Evolutionary conservation across 2,329 filamentous ascomycete genomes (phyloP).

Genomic region (Venturia carpophila): DNA sequence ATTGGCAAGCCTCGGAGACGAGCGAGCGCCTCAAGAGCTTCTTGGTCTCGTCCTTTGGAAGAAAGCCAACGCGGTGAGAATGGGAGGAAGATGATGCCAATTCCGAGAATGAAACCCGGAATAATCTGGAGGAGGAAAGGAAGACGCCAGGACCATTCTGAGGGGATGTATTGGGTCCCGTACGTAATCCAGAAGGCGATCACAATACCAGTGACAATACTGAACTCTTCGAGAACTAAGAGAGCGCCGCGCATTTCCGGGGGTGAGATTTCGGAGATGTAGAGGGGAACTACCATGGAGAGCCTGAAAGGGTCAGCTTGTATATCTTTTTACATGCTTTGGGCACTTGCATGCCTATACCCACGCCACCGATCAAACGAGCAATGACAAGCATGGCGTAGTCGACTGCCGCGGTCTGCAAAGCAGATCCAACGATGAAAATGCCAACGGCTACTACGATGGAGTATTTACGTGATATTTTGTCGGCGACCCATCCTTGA

Average conservation of each 20-base stretch:
- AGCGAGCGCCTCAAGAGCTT: slow-evolving; percentile 41
- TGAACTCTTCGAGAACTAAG: slow-evolving; percentile 43
- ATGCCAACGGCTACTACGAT: slow-evolving; percentile 45
- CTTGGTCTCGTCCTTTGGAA: slow-evolving; percentile 40
- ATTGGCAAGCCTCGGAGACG: slow-evolving; percentile 43
- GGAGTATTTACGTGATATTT: slow-evolving; percentile 45
- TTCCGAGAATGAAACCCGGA: slow-evolving; percentile 33
- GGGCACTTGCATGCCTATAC: slow-evolving; percentile 40
- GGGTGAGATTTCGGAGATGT: slow-evolving; percentile 46
- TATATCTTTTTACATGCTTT: slow-evolving; percentile 21
- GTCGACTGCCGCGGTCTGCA: slow-evolving; percentile 45
- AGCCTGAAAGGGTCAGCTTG: not conserved
- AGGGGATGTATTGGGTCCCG: slow-evolving; percentile 38
- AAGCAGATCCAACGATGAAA: slow-evolving; percentile 44
- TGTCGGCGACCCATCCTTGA: slow-evolving; percentile 43
- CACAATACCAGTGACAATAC: slow-evolving; percentile 42
- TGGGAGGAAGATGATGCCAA: slow-evolving; percentile 42
- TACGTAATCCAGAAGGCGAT: slow-evolving; percentile 50
- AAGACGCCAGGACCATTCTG: slow-evolving; percentile 39
- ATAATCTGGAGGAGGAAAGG: slow-evolving; percentile 43
- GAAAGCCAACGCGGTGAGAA: slow-evolving; percentile 50
- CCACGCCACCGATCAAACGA: slow-evolving; percentile 43
- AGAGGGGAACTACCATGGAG: slow-evolving; percentile 41
- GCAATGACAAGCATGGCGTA: slow-evolving; percentile 46
- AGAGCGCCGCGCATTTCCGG: slow-evolving; percentile 42